Conservation (phyloP, 805 yeast genomes). For the Saccharomycopsis fermentans region DNA sequence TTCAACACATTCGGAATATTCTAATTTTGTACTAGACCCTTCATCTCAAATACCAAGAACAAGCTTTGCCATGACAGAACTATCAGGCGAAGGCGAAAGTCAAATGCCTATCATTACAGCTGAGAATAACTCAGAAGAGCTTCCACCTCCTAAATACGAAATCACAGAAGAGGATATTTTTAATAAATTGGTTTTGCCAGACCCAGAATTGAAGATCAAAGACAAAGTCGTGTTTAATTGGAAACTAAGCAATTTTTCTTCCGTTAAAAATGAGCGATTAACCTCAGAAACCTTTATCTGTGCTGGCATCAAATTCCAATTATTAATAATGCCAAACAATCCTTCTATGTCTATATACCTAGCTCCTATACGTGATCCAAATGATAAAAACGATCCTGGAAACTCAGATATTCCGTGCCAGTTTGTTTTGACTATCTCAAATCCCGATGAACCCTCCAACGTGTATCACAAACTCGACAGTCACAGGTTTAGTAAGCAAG, state of each 20-base stretch:
- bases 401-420: constrained; percentile 42
- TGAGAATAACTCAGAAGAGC: not conserved
- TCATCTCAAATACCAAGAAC: not conserved
- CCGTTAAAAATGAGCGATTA: constrained; percentile 23
- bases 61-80: not conserved
- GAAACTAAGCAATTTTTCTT: constrained; percentile 27
- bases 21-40: not conserved
- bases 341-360: constrained; percentile 52
- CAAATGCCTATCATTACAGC: not conserved
- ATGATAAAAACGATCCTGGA: constrained; percentile 23
- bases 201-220: not conserved
- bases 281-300: constrained; percentile 39
- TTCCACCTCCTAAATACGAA: not conserved
- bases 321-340: constrained; percentile 68
- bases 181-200: not conserved
- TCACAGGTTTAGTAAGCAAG: constrained; percentile 67
- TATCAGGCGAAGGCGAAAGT: not conserved
- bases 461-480: constrained; percentile 54
- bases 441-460: constrained; percentile 59
- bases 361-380: constrained; percentile 47
- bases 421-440: constrained; percentile 77
- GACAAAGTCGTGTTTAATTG: constrained; percentile 30
- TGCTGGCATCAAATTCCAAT: constrained; percentile 58
- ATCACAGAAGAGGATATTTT: not conserved
- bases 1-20: not conserved